These are phyloP conservation scores for Tanozyma kutaoensis DNA, from an alignment of 805 yeast genomes.

Conservation along the genomic window DNA sequence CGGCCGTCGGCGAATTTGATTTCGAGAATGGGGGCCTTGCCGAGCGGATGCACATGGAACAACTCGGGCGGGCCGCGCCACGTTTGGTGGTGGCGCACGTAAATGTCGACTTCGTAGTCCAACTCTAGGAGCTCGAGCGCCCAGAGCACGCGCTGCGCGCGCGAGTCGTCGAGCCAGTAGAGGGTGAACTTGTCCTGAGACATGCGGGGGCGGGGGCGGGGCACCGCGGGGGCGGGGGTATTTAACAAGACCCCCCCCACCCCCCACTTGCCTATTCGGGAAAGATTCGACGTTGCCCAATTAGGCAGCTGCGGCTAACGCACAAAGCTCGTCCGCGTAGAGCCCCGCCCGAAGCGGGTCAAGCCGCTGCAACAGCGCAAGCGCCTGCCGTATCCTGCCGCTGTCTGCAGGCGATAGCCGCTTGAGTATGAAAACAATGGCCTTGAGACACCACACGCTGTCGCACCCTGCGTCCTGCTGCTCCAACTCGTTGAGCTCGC, in stretches of 20 bases:
- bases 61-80: slow-evolving; percentile 29
- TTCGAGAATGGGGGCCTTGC: slow-evolving; percentile 51
- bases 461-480: slow-evolving; percentile 48
- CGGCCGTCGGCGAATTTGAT: slow-evolving; percentile 17
- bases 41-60: slow-evolving; percentile 43
- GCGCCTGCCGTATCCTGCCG: not conserved
- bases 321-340: slow-evolving; percentile 29
- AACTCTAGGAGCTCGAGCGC: slow-evolving; percentile 45
- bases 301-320: no score
- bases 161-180: slow-evolving; percentile 35
- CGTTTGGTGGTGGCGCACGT: slow-evolving; percentile 33
- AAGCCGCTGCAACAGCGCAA: slow-evolving; percentile 12
- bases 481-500: slow-evolving; percentile 63
- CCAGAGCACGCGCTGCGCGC: slow-evolving; percentile 54
- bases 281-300: no score
- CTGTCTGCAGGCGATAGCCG: slow-evolving; percentile 7
- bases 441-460: slow-evolving; percentile 67
- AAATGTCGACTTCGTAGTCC: slow-evolving; percentile 40
- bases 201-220: no score
- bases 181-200: slow-evolving; percentile 7
- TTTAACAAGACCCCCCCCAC: no score
- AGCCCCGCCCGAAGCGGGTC: slow-evolving; percentile 59
- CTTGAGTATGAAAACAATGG: slow-evolving; percentile 35
- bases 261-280: no score
- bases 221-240: no score